A percentile compares a stretch with the other conserved stretches of the same genome.
Conservation (phyloP, 805 yeast species). For the Ogataea pilisensis region DNA sequence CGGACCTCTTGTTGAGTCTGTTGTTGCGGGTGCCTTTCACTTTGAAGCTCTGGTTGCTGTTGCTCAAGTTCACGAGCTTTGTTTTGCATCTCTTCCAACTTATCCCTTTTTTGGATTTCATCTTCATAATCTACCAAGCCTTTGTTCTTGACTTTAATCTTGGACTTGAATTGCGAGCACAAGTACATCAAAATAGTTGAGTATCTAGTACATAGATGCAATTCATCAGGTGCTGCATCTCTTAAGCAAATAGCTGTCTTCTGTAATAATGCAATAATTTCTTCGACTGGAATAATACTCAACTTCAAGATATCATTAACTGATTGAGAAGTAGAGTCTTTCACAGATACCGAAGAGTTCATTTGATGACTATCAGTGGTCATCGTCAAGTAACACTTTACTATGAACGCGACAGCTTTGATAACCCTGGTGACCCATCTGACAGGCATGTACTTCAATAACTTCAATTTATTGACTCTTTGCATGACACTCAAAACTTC, state of each 20-base stretch:
- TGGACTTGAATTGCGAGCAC: conserved; percentile 66
- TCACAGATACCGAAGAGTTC: background rate
- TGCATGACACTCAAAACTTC: conserved; percentile 70
- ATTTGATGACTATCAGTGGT: conserved; percentile 29
- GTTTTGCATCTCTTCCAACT: conserved; percentile 8
- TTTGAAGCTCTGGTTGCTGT: conserved; percentile 4
- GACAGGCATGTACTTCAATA: conserved; percentile 81
- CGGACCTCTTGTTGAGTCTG: background rate
- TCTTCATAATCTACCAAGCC: conserved; percentile 26
- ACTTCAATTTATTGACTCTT: conserved; percentile 58
- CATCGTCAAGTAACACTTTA: conserved; percentile 73
- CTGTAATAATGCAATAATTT: conserved; percentile 62
- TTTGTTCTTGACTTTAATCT: conserved; percentile 19
- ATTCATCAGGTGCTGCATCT: conserved; percentile 85
- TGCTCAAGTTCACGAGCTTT: conserved; percentile 4
- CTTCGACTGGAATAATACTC: conserved; percentile 66
- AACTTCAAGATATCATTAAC: conserved; percentile 39
- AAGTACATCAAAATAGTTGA: conserved; percentile 72
- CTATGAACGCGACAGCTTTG: conserved; percentile 84
- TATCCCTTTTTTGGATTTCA: conserved; percentile 15
- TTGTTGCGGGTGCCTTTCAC: conserved; percentile 4
- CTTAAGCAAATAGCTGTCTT: conserved; percentile 68
- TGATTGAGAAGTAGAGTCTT: conserved; percentile 7
- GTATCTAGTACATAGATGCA: conserved; percentile 78
- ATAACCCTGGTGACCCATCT: conserved; percentile 86